Conservation (phyloP, 768 basidiomycete species). For the Termitomyces bulborhizus region DNA sequence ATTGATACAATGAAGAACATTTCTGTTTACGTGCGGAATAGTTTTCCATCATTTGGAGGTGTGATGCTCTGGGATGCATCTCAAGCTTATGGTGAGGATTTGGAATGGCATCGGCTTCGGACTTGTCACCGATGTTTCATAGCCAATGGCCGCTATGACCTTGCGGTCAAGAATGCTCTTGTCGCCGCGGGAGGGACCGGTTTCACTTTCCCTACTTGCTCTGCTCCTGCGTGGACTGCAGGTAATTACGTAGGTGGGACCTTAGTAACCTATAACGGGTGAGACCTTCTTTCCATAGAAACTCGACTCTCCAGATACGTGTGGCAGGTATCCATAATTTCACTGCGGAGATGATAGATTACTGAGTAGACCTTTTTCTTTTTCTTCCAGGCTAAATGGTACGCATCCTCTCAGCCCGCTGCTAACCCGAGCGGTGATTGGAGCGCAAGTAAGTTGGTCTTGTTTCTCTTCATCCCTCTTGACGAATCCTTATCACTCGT, state of each 20-base stretch:
- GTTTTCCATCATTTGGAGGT: slow-evolving; percentile 63
- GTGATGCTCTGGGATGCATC: slow-evolving; percentile 51
- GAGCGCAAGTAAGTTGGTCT: slow-evolving; percentile 47
- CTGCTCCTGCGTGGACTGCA: slow-evolving; percentile 45
- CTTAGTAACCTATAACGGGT: slow-evolving; percentile 52
- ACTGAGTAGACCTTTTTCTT: not conserved
- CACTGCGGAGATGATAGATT: not conserved
- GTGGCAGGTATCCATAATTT: slow-evolving; percentile 41
- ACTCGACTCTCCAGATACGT: slow-evolving; percentile 38
- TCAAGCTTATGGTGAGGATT: slow-evolving; percentile 38
- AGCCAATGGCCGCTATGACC: slow-evolving; percentile 57
- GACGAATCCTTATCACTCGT: not conserved
- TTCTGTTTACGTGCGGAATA: slow-evolving; percentile 42
- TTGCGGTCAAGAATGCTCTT: slow-evolving; percentile 55
- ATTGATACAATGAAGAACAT: slow-evolving; percentile 40
- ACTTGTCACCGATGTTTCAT: not conserved
- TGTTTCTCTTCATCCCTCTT: not conserved
- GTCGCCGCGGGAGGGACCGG: slow-evolving; percentile 60
- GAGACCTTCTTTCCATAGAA: slow-evolving; percentile 13
- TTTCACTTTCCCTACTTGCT: slow-evolving; percentile 58
- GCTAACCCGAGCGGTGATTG: slow-evolving; percentile 50
- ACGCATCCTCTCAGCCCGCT: slow-evolving; percentile 39
- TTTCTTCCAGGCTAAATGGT: slow-evolving; percentile 51
- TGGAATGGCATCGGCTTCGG: slow-evolving; percentile 20
- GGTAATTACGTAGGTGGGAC: slow-evolving; percentile 48